Percentiles rank a stretch among this genome's conserved stretches.
phyloP scores from a whole-genome alignment of 805 yeast genomes.

The Ogataea trehaloabstinens region DNA sequence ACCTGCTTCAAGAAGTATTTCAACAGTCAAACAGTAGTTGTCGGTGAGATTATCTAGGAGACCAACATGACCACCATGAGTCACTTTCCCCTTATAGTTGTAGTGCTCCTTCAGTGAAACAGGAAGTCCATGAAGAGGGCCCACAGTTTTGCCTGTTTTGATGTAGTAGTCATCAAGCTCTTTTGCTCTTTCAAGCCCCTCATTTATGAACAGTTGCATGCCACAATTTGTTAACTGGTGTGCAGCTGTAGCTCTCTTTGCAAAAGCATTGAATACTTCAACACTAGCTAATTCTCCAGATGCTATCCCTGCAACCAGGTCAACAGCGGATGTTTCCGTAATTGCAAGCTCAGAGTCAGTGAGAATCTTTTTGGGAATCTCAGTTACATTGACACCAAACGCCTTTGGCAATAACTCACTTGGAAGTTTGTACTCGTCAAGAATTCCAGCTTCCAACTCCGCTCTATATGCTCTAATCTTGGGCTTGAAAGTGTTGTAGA shows the following conservation, averaged over 20 bases:
- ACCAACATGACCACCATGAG: constrained; percentile 49
- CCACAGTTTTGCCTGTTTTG: constrained; percentile 45
- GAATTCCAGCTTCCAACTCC: constrained; percentile 26
- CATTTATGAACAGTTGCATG: constrained; percentile 44
- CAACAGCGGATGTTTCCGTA: constrained; percentile 38
- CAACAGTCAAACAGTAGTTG: constrained; percentile 39
- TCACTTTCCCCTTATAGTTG: constrained; percentile 46
- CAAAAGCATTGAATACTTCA: constrained; percentile 44
- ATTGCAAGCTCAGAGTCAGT: too few relatives aligned
- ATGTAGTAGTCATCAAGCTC: constrained; percentile 50
- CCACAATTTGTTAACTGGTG: constrained; percentile 51
- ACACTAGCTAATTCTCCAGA: constrained; percentile 39
- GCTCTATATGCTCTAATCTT: constrained; percentile 33
- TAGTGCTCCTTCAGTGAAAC: constrained; percentile 61
- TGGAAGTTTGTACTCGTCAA: constrained; percentile 23
- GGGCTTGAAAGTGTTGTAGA: constrained; percentile 29
- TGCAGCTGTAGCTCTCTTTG: constrained; percentile 46
- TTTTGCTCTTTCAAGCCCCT: constrained; percentile 46
- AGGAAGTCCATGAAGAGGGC: constrained; percentile 65
- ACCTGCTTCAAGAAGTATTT: constrained; percentile 47
- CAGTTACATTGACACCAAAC: constrained; percentile 27
- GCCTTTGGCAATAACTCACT: constrained; percentile 21
- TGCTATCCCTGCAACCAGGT: constrained; percentile 35
- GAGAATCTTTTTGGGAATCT: constrained; percentile 28
- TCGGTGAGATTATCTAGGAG: constrained; percentile 38